A percentile compares a stretch with the other conserved stretches of the same genome.
phyloP scores from a whole-genome alignment of 2,329 filamentous ascomycete species.

The Talaromyces sp. region DNA sequence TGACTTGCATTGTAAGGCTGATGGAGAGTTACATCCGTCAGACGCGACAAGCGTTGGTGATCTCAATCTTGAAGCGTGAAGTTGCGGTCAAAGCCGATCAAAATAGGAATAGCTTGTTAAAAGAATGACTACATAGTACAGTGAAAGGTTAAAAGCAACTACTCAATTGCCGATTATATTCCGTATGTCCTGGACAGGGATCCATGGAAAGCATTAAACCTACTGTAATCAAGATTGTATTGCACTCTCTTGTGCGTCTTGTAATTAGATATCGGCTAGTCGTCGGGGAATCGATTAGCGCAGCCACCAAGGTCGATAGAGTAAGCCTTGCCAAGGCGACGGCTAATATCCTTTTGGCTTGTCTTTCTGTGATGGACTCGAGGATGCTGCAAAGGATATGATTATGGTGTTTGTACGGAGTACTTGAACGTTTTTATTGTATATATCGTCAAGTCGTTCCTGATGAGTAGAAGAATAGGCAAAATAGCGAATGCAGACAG shows the following conservation, averaged over 20 bases:
- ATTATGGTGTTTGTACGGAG: neutral
- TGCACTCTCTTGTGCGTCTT: no score
- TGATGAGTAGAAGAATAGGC: no score
- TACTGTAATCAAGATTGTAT: no score
- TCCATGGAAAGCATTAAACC: neutral
- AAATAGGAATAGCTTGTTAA: neutral
- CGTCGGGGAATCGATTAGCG: conserved; percentile 11
- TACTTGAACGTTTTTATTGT: neutral
- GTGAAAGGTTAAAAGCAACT: no score
- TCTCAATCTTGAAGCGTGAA: neutral
- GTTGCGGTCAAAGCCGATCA: neutral
- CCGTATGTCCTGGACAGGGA: neutral
- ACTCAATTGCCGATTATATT: neutral
- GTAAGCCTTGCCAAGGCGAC: neutral
- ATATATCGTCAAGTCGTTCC: no score
- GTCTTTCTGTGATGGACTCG: neutral
- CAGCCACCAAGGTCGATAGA: neutral
- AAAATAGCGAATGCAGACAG: neutral
- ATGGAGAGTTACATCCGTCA: neutral
- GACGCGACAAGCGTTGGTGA: no score
- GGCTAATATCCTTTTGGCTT: neutral
- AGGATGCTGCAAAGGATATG: neutral
- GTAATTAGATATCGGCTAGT: no score
- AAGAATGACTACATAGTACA: no score
- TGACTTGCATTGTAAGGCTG: conserved; percentile 3